A percentile compares a stretch with the other conserved stretches of the same genome.
These are phyloP conservation scores for Monilinia polystroma DNA, from an alignment of 2,329 filamentous ascomycete species.

Conservation along the genomic window DNA sequence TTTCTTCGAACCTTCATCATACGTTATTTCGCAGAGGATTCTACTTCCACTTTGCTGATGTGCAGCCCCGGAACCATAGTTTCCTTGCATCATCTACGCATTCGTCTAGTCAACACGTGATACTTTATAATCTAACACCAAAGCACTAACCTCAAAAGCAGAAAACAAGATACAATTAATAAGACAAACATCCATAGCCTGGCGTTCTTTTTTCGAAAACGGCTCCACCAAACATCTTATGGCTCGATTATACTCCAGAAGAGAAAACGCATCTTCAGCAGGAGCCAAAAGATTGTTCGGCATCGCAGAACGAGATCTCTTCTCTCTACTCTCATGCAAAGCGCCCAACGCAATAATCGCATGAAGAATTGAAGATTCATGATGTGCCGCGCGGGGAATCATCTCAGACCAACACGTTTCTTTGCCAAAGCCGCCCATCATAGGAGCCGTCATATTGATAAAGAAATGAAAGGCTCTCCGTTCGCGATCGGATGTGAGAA, in stretches of 20 bases:
- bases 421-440: slow-evolving; percentile 8
- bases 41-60: slow-evolving; percentile 31
- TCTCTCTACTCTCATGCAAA: slow-evolving; percentile 5
- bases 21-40: slow-evolving; percentile 30
- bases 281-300: not conserved
- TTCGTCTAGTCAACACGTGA: not conserved
- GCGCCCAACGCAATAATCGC: slow-evolving; percentile 8
- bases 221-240: slow-evolving; percentile 13
- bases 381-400: slow-evolving; percentile 4
- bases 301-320: not conserved
- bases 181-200: slow-evolving; percentile 17
- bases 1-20: slow-evolving; percentile 20
- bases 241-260: slow-evolving; percentile 8
- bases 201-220: not conserved
- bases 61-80: slow-evolving; percentile 25
- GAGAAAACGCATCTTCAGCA: slow-evolving; percentile 2
- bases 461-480: slow-evolving; percentile 18
- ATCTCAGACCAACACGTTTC: slow-evolving; percentile 11
- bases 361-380: slow-evolving; percentile 7
- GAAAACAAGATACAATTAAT: slow-evolving; percentile 17
- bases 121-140: not conserved
- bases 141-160: slow-evolving; percentile 12
- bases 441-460: slow-evolving; percentile 6
- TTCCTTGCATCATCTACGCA: slow-evolving; percentile 30
- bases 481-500: not conserved